These are phyloP conservation scores for Casaregolazyma suthepensis DNA, from an alignment of 1,139 yeast species.

Conservation along the genomic window DNA sequence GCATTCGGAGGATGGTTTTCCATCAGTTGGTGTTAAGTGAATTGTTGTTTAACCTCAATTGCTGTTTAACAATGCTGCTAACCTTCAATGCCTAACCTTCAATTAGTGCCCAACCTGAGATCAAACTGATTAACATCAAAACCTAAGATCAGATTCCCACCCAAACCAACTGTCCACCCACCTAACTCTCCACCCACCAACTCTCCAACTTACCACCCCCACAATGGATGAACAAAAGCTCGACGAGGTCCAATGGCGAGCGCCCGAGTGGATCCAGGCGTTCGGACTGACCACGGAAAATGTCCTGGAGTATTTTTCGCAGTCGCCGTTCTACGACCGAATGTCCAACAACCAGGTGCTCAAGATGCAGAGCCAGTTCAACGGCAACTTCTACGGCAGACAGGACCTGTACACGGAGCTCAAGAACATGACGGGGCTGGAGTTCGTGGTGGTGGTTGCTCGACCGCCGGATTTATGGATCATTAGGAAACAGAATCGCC, in stretches of 20 bases:
- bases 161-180: too few relatives aligned
- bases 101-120: too few relatives aligned
- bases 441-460: slow-evolving; percentile 66
- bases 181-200: background rate
- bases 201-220: background rate
- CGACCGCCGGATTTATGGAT: slow-evolving; percentile 93
- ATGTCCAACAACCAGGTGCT: slow-evolving; percentile 90
- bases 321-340: slow-evolving; percentile 92
- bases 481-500: slow-evolving; percentile 70
- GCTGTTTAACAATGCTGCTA: too few relatives aligned
- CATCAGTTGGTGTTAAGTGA: background rate
- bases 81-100: too few relatives aligned
- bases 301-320: slow-evolving; percentile 86
- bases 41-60: too few relatives aligned
- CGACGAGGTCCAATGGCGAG: slow-evolving; percentile 94
- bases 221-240: slow-evolving; percentile 26
- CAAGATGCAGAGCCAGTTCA: slow-evolving; percentile 92
- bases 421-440: slow-evolving; percentile 75
- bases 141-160: too few relatives aligned
- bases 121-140: too few relatives aligned
- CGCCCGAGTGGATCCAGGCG: slow-evolving; percentile 94
- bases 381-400: slow-evolving; percentile 45
- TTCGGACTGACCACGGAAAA: slow-evolving; percentile 77
- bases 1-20: background rate
- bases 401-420: slow-evolving; percentile 46